phyloP scores from a whole-genome alignment of 768 basidiomycete species.

The Termitomyces sp. region DNA sequence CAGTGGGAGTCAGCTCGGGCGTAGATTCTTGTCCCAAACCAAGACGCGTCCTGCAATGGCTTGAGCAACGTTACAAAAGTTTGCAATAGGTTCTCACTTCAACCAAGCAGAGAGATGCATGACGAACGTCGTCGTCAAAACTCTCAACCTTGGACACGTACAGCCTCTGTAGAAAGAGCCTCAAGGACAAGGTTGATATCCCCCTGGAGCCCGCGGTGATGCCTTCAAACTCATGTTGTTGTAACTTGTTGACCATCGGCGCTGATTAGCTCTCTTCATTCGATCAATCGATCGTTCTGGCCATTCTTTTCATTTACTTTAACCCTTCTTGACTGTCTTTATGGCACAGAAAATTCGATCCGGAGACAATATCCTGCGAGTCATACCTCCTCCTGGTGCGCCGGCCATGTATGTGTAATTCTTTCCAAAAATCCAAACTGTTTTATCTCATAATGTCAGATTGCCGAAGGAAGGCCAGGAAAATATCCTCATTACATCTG shows the following conservation, averaged over 20 bases:
- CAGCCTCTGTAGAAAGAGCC: neutral
- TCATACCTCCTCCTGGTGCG: conserved; percentile 48
- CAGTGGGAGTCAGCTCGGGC: conserved; percentile 43
- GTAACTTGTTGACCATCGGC: conserved; percentile 13
- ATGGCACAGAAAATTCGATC: conserved; percentile 52
- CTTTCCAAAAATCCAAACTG: conserved; percentile 7
- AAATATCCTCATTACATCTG: conserved; percentile 91
- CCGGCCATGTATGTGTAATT: conserved; percentile 38
- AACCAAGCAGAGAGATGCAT: conserved; percentile 12
- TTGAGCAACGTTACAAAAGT: neutral
- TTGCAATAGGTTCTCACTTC: conserved; percentile 2
- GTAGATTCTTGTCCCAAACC: conserved; percentile 19
- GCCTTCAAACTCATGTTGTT: conserved; percentile 15
- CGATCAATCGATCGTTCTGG: conserved; percentile 5
- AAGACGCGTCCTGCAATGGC: conserved; percentile 1
- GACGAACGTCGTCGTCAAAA: neutral
- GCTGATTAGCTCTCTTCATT: conserved; percentile 8
- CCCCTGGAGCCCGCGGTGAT: neutral
- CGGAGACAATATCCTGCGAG: conserved; percentile 43
- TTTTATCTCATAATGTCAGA: conserved; percentile 22
- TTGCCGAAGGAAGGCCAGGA: conserved; percentile 79
- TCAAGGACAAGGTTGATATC: neutral
- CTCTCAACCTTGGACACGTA: neutral
- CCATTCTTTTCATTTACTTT: conserved; percentile 9
- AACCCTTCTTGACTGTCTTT: neutral